phyloP scores from a whole-genome alignment of 169 alveolate species.

The Plasmodium billcollinsi region DNA sequence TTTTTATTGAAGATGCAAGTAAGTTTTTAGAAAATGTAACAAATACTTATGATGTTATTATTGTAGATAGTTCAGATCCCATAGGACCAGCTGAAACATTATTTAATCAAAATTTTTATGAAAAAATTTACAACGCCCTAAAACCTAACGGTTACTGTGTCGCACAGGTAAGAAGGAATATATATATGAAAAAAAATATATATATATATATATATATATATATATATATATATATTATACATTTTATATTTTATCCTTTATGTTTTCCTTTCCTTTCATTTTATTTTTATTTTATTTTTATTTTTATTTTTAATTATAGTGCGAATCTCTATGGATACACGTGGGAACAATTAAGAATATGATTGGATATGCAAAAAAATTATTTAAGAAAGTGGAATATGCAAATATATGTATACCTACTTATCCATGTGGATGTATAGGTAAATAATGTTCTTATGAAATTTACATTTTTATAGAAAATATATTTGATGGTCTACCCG shows the following conservation, averaged over 20 bases:
- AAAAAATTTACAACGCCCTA: constrained; percentile 66
- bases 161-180: constrained; percentile 13
- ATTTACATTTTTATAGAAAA: too few relatives aligned
- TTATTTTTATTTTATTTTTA: neutral
- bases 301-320: constrained; percentile 7
- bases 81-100: constrained; percentile 84
- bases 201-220: neutral
- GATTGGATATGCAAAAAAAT: constrained; percentile 61
- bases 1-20: constrained; percentile 74
- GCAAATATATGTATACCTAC: constrained; percentile 76
- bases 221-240: neutral
- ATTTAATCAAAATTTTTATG: constrained; percentile 82
- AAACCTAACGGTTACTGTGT: constrained; percentile 44
- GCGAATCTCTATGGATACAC: constrained; percentile 75
- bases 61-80: constrained; percentile 87
- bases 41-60: constrained; percentile 83
- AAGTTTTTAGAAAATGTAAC: constrained; percentile 78
- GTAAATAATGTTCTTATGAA: neutral
- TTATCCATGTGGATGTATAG: constrained; percentile 77
- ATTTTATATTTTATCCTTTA: neutral
- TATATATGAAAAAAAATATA: neutral
- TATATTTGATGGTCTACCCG: too few relatives aligned
- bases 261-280: neutral
- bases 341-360: constrained; percentile 66
- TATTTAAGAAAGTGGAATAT: constrained; percentile 72